Conservation (phyloP, 352 stramenopile genomes). For the Phytophthora colocasiae region DNA sequence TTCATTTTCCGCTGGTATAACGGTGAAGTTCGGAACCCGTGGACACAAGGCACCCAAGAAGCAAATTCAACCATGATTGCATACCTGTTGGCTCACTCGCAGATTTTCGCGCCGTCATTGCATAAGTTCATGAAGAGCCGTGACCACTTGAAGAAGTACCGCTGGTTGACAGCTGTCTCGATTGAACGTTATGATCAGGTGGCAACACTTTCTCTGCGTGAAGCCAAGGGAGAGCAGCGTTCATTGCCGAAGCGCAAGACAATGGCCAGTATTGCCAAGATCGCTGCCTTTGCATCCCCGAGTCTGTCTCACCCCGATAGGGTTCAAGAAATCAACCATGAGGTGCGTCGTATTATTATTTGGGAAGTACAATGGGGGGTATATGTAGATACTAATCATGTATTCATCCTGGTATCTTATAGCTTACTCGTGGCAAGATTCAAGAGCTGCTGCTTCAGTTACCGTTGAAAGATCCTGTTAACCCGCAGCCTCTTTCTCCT, state of each 20-base stretch:
- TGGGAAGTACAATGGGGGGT: not conserved
- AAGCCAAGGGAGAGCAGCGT: constrained; percentile 56
- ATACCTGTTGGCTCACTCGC: constrained; percentile 70
- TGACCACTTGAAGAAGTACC: constrained; percentile 56
- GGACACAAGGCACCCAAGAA: constrained; percentile 39
- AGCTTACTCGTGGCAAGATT: constrained; percentile 64
- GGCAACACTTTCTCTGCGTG: constrained; percentile 57
- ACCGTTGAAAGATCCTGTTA: constrained; percentile 48
- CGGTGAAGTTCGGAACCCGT: constrained; percentile 76
- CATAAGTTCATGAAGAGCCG: constrained; percentile 74
- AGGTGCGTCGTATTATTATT: constrained; percentile 45
- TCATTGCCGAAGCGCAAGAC: constrained; percentile 78
- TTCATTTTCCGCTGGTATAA: constrained; percentile 86
- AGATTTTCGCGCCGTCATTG: constrained; percentile 62
- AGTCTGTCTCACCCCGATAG: constrained; percentile 42
- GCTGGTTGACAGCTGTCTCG: constrained; percentile 75
- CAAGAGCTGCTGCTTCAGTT: constrained; percentile 73
- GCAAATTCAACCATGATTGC: constrained; percentile 51
- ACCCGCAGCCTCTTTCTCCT: constrained; percentile 44
- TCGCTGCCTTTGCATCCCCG: constrained; percentile 70
- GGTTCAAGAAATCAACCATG: constrained; percentile 64
- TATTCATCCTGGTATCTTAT: constrained; percentile 11
- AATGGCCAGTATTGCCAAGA: constrained; percentile 81
- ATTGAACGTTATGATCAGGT: constrained; percentile 72
- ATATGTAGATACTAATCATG: constrained; percentile 13